Conservation (phyloP, 108 stramenopile species). For the Nitzschia sp. region DNA sequence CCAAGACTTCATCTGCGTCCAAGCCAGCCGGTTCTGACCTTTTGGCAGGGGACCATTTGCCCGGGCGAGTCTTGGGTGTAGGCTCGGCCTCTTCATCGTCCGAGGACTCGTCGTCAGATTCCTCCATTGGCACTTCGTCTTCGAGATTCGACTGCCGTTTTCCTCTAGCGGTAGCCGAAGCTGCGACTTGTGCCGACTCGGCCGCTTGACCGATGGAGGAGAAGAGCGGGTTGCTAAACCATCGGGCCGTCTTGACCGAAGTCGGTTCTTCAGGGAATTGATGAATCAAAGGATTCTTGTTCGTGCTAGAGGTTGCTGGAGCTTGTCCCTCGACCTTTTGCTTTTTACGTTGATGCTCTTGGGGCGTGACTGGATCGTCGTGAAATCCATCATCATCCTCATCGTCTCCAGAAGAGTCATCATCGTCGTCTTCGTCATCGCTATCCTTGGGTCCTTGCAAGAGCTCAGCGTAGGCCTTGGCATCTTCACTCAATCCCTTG, state of each 20-base stretch:
- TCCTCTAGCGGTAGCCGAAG: not conserved
- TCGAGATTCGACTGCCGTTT: no score
- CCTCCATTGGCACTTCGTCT: conserved; percentile 35
- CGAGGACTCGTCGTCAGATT: conserved; percentile 48
- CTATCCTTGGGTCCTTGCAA: conserved; percentile 65
- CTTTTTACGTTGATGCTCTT: conserved; percentile 51
- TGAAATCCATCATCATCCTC: conserved; percentile 61
- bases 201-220: conserved; percentile 75
- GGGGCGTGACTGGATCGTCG: conserved; percentile 55
- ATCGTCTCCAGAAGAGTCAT: conserved; percentile 45
- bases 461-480: conserved; percentile 76
- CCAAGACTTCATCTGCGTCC: conserved; percentile 79
- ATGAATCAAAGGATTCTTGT: conserved; percentile 80
- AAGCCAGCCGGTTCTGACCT: conserved; percentile 15
- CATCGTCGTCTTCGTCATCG: conserved; percentile 56
- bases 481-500: conserved; percentile 59
- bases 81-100: conserved; percentile 19
- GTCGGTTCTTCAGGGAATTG: conserved; percentile 72
- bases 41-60: conserved; percentile 9
- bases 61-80: conserved; percentile 7
- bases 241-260: conserved; percentile 83
- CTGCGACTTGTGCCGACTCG: conserved; percentile 48
- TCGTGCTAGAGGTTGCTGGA: not conserved
- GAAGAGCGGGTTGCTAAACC: conserved; percentile 95
- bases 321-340: conserved; percentile 29